Evolutionary conservation across 1,284 basidiomycete genomes (phyloP).

Genomic region (Leccinum pachyderme): DNA sequence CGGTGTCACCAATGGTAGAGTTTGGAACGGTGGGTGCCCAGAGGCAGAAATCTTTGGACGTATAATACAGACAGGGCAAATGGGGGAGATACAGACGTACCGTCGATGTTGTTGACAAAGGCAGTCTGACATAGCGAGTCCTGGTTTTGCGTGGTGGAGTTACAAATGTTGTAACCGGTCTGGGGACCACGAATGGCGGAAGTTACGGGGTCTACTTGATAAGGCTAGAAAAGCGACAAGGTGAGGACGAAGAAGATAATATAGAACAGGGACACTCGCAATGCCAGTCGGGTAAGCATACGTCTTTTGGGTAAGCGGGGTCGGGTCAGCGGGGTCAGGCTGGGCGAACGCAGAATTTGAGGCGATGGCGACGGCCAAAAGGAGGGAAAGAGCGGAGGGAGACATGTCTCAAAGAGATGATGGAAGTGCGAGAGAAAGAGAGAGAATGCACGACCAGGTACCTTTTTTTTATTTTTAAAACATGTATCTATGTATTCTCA

Average conservation of each 20-base stretch:
- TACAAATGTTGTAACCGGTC: conserved; percentile 45
- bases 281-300: conserved; percentile 50
- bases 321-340: conserved; percentile 35
- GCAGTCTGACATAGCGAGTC: conserved; percentile 44
- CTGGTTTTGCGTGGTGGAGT: conserved; percentile 46
- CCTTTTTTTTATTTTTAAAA: not conserved
- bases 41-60: conserved; percentile 38
- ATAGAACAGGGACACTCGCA: conserved; percentile 33
- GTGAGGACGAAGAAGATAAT: not conserved
- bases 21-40: conserved; percentile 38
- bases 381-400: conserved; percentile 43
- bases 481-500: too few relatives aligned
- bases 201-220: conserved; percentile 45
- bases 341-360: conserved; percentile 36
- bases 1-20: conserved; percentile 49
- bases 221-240: conserved; percentile 23
- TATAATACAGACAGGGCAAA: not conserved
- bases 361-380: conserved; percentile 36
- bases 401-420: conserved; percentile 39
- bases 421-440: not conserved
- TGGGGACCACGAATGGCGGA: conserved; percentile 43
- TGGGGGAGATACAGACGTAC: conserved; percentile 14
- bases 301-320: conserved; percentile 50
- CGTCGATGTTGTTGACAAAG: conserved; percentile 33
- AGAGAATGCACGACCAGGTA: not conserved